Evolutionary conservation across 169 alveolate species (phyloP).

Genomic region (Plasmodium knowlesi): DNA sequence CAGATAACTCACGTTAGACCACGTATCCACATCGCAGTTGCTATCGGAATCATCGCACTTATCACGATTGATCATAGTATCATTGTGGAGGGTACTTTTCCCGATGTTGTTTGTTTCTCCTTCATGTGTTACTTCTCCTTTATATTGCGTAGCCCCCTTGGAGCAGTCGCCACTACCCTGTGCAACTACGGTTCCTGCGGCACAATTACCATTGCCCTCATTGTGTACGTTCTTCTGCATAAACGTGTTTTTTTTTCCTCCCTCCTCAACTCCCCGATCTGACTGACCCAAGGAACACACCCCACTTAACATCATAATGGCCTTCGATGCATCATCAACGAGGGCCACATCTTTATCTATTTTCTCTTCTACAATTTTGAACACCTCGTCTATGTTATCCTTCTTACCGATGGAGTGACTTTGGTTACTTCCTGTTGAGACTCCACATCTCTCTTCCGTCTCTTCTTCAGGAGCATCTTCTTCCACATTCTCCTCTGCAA

Average conservation of each 20-base stretch:
- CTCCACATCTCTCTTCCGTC: not conserved
- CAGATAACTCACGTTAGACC: conserved; percentile 8
- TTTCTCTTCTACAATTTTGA: not conserved
- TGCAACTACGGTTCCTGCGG: not conserved
- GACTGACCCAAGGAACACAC: not conserved
- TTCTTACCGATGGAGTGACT: not conserved
- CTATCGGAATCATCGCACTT: not conserved
- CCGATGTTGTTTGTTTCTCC: not conserved
- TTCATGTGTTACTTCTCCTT: not conserved
- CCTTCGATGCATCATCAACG: not conserved
- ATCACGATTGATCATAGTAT: not conserved
- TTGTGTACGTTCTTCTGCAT: not conserved
- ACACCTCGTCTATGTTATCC: not conserved
- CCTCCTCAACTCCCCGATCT: not conserved
- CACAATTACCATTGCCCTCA: not conserved
- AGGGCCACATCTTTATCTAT: not conserved
- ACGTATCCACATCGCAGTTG: not conserved
- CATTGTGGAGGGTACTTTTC: not conserved
- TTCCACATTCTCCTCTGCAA: not conserved
- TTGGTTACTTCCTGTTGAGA: not conserved
- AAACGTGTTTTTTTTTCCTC: not conserved
- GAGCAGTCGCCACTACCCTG: not conserved
- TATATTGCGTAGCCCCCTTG: not conserved
- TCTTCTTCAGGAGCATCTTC: not conserved
- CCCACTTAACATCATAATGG: not conserved